These are phyloP conservation scores for Pseudodiploospora longispora DNA, from an alignment of 2,329 filamentous ascomycete genomes.

Conservation along the genomic window DNA sequence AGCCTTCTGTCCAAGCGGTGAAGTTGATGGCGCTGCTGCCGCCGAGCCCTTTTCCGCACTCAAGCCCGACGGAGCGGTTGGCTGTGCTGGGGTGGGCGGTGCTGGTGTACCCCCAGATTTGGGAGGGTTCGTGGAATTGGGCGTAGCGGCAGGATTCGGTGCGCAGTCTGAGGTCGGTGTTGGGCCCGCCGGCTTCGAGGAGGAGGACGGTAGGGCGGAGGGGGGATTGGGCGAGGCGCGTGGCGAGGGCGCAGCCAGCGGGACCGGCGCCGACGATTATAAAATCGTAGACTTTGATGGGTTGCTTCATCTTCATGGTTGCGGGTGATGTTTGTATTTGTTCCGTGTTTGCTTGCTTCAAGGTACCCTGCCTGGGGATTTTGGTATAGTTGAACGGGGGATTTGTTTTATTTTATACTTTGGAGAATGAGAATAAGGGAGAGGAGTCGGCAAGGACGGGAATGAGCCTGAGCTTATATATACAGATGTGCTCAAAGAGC, in stretches of 20 bases:
- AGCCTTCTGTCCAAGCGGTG: conserved; percentile 45
- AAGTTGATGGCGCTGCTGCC: conserved; percentile 49
- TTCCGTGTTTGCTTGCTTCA: too few relatives aligned
- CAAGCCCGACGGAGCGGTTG: conserved; percentile 38
- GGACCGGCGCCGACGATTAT: conserved; percentile 33
- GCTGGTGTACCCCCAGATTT: conserved; percentile 48
- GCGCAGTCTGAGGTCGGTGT: conserved; percentile 38
- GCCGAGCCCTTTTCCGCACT: conserved; percentile 42
- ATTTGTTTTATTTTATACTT: too few relatives aligned
- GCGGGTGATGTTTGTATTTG: too few relatives aligned
- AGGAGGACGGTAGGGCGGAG: conserved; percentile 47
- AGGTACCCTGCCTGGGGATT: too few relatives aligned
- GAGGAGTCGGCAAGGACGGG: too few relatives aligned
- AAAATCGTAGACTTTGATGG: background rate
- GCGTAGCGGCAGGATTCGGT: conserved; percentile 48
- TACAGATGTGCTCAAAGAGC: too few relatives aligned
- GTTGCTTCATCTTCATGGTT: too few relatives aligned
- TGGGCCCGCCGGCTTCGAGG: conserved; percentile 49
- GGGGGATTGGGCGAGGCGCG: conserved; percentile 38
- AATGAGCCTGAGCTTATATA: too few relatives aligned
- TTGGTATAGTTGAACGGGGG: too few relatives aligned
- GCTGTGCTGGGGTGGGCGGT: conserved; percentile 35
- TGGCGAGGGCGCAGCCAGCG: conserved; percentile 48
- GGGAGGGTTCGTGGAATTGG: conserved; percentile 37
- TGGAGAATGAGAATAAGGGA: too few relatives aligned